phyloP scores from a whole-genome alignment of 164 flowering plant genomes.

The Dillenia turbinata region DNA sequence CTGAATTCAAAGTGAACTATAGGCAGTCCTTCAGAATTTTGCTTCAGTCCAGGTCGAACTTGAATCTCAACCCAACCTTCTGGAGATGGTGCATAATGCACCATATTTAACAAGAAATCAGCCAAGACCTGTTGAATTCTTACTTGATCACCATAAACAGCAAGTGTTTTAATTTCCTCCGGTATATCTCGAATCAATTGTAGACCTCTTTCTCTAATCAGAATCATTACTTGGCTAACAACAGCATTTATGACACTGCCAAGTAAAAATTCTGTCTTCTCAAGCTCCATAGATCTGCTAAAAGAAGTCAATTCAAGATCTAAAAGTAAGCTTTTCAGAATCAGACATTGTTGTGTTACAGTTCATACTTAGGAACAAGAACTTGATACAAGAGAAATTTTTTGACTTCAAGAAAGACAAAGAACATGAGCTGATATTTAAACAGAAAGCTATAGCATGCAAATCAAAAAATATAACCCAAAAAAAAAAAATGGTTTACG shows the following conservation, averaged over 20 bases:
- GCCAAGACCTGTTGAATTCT: slow-evolving; percentile 85
- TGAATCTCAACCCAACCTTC: slow-evolving; percentile 98
- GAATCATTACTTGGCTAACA: slow-evolving; percentile 85
- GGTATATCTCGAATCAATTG: slow-evolving; percentile 87
- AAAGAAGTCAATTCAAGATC: slow-evolving; percentile 3
- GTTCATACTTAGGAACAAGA: too few species aligned
- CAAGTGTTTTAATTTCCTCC: slow-evolving; percentile 72
- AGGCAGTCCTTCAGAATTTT: slow-evolving; percentile 35
- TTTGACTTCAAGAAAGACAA: too few species aligned
- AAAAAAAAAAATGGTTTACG: too few species aligned
- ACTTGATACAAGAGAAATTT: too few species aligned
- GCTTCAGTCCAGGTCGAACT: slow-evolving; percentile 60
- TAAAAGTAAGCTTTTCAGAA: too few species aligned
- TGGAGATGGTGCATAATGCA: slow-evolving; percentile 71
- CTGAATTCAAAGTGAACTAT: slow-evolving; percentile 71
- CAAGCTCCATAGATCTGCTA: slow-evolving; percentile 70
- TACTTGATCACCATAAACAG: slow-evolving; percentile 79
- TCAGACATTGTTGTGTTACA: too few species aligned
- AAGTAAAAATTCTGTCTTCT: slow-evolving; percentile 62
- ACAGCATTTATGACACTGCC: slow-evolving; percentile 87
- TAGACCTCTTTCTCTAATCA: slow-evolving; percentile 67
- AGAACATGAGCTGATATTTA: too few species aligned
- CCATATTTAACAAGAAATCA: slow-evolving; percentile 78
- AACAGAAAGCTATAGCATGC: too few species aligned
- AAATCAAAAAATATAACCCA: too few species aligned